Conservation (phyloP, 1,284 basidiomycete species). For the Fomitopsis schrenkii region DNA sequence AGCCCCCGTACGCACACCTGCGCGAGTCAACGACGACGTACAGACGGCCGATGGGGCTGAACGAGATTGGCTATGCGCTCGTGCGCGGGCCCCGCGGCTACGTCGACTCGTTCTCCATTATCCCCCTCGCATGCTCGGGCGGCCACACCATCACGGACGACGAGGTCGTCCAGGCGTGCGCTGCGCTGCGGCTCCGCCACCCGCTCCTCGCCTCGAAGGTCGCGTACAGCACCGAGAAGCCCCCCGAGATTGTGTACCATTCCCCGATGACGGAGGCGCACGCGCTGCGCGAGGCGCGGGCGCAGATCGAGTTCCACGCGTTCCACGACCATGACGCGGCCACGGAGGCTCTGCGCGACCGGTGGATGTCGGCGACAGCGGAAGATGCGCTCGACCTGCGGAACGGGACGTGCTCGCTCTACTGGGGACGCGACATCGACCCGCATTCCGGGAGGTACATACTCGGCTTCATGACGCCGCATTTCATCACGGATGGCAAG, state of each 20-base stretch:
- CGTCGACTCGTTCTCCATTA: not conserved
- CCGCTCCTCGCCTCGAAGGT: slow-evolving; percentile 1
- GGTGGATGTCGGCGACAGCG: not conserved
- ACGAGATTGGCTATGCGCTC: not conserved
- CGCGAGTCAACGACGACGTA: not conserved
- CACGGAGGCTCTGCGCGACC: not conserved
- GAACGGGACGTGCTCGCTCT: not conserved
- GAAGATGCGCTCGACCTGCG: slow-evolving; percentile 2
- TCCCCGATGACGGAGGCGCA: not conserved
- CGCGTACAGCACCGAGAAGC: not conserved
- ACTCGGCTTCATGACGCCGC: slow-evolving; percentile 1
- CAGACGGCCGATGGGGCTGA: not conserved
- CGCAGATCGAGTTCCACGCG: not conserved
- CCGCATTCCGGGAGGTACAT: not conserved
- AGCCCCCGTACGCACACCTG: not conserved
- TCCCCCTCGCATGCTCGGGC: not conserved
- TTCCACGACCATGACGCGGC: not conserved
- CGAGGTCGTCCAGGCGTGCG: not conserved
- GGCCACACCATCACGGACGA: not conserved
- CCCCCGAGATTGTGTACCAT: not conserved
- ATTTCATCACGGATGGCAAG: slow-evolving; percentile 3
- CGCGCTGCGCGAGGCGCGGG: not conserved
- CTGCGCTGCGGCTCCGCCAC: slow-evolving; percentile 2
- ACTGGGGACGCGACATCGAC: not conserved
- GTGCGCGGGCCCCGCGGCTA: not conserved